Percentiles rank a stretch among this genome's conserved stretches.
Evolutionary conservation across 495 filamentous ascomycete species (phyloP).

Genomic region (Xylaria cubensis): DNA sequence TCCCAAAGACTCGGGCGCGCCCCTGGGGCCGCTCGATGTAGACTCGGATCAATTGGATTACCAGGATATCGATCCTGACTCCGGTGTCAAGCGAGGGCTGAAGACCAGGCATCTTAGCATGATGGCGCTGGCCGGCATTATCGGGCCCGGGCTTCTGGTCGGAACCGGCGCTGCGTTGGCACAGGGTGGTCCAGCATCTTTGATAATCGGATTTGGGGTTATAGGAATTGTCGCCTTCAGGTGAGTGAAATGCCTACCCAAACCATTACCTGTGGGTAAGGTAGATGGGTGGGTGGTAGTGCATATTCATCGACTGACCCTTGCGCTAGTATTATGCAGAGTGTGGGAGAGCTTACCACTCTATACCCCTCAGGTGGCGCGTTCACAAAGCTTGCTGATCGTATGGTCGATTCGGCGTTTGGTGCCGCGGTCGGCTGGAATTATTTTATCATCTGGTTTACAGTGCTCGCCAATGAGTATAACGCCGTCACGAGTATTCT

Average conservation of each 20-base stretch:
- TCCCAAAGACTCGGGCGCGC: constrained; percentile 3
- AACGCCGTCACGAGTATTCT: constrained; percentile 67
- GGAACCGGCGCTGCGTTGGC: constrained; percentile 67
- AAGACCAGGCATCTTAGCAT: constrained; percentile 75
- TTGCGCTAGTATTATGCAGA: constrained; percentile 57
- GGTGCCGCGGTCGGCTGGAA: constrained; percentile 88
- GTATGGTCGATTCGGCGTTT: constrained; percentile 77
- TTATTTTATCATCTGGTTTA: constrained; percentile 72
- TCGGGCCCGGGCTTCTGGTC: constrained; percentile 60
- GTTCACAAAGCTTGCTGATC: constrained; percentile 66
- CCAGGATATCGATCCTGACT: constrained; percentile 52
- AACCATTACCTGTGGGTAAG: constrained; percentile 42
- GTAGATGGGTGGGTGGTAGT: background rate
- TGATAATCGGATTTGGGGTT: constrained; percentile 70
- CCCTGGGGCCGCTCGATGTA: constrained; percentile 13
- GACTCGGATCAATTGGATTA: constrained; percentile 46
- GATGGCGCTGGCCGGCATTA: constrained; percentile 70
- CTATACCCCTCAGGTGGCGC: constrained; percentile 71
- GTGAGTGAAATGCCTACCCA: constrained; percentile 23
- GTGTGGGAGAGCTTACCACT: constrained; percentile 72
- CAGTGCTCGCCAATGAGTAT: constrained; percentile 63
- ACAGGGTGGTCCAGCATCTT: constrained; percentile 66
- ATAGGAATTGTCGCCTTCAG: constrained; percentile 71
- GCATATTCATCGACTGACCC: constrained; percentile 25
- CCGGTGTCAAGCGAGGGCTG: constrained; percentile 60